These are phyloP conservation scores for Zasmidium citrigriseum DNA, from an alignment of 2,329 filamentous ascomycete genomes.

Conservation along the genomic window DNA sequence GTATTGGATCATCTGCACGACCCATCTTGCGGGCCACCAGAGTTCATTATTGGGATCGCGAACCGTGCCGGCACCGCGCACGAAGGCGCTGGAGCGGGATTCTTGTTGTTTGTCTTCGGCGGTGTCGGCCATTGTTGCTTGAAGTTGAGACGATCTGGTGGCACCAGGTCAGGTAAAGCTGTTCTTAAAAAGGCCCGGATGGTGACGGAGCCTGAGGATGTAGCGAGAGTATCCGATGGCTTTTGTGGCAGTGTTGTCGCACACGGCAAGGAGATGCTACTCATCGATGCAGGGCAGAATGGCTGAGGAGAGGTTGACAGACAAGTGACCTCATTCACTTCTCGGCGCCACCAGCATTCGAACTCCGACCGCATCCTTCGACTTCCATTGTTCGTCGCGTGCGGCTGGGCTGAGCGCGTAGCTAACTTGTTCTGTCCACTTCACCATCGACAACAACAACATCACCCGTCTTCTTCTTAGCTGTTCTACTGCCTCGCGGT, in stretches of 20 bases:
- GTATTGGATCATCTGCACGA: slow-evolving; percentile 29
- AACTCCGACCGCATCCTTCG: background rate
- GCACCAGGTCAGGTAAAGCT: background rate
- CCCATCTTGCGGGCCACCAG: slow-evolving; percentile 28
- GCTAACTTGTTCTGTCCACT: background rate
- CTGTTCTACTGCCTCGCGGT: too few species aligned
- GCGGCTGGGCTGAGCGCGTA: background rate
- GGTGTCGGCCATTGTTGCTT: slow-evolving; percentile 8
- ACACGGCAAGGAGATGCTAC: background rate
- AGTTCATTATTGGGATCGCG: slow-evolving; percentile 29
- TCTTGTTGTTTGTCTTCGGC: slow-evolving; percentile 9
- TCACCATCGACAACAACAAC: background rate
- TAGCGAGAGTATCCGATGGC: background rate
- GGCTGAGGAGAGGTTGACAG: background rate
- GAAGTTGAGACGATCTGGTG: background rate
- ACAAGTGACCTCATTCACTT: background rate
- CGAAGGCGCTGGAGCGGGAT: slow-evolving; percentile 24
- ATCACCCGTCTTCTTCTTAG: background rate
- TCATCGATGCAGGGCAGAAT: background rate
- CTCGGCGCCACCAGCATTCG: background rate
- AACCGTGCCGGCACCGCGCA: slow-evolving; percentile 27
- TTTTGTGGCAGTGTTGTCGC: background rate
- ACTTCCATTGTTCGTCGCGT: background rate
- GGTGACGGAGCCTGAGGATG: background rate
- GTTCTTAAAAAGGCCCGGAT: background rate